Percentiles rank a stretch among this genome's conserved stretches.
Evolutionary conservation across 75 land plant genomes (phyloP).

Genomic region (Adiantum capillusveneris): DNA sequence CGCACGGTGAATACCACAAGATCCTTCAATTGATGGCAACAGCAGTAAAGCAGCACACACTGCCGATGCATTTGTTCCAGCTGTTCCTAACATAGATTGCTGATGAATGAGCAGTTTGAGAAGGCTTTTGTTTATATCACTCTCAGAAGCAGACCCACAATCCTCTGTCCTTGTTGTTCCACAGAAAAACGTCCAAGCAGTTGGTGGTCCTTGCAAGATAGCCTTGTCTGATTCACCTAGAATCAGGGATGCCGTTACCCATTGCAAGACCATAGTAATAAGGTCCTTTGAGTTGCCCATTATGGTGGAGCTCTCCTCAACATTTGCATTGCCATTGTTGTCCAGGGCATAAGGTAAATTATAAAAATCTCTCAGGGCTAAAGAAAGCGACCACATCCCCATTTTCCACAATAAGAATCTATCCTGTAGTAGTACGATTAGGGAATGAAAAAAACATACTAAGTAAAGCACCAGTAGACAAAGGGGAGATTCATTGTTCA

Average conservation of each 20-base stretch:
- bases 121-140: constrained; percentile 22
- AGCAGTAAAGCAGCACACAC: constrained; percentile 39
- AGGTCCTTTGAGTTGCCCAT: constrained; percentile 23
- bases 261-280: constrained; percentile 47
- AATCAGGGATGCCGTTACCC: constrained; percentile 62
- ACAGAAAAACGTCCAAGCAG: constrained; percentile 18
- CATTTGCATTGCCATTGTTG: too few species aligned
- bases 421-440: too few species aligned
- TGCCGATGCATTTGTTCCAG: constrained; percentile 25
- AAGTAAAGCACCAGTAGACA: too few species aligned
- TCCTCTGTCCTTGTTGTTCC: background rate
- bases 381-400: too few species aligned
- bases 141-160: background rate
- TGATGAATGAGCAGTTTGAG: constrained; percentile 37
- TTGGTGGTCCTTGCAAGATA: constrained; percentile 8
- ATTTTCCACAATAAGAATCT: too few species aligned
- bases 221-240: constrained; percentile 18
- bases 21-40: constrained; percentile 13
- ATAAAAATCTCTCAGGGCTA: too few species aligned
- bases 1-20: background rate
- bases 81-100: constrained; percentile 31
- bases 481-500: too few species aligned
- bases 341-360: too few species aligned
- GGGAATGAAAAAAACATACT: too few species aligned
- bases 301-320: background rate